These are phyloP conservation scores for Macrocybe gigantea DNA, from an alignment of 768 basidiomycete species.

Conservation along the genomic window DNA sequence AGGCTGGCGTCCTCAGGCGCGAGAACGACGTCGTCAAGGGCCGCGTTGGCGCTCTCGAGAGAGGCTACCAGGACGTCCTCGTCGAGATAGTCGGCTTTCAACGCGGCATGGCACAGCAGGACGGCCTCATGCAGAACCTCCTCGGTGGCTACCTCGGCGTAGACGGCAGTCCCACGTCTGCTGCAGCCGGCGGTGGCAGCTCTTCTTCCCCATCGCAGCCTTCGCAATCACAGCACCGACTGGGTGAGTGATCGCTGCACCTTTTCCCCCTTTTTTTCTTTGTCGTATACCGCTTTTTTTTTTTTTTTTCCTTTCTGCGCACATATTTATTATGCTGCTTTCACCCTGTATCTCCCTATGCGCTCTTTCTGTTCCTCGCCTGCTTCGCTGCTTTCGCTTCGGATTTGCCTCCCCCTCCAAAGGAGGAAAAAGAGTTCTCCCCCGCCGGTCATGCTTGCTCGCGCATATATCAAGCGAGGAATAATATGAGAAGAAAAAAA, in stretches of 20 bases:
- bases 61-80: slow-evolving; percentile 31
- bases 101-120: slow-evolving; percentile 74
- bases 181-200: too few species aligned
- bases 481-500: too few species aligned
- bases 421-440: too few species aligned
- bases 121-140: slow-evolving; percentile 74
- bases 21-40: slow-evolving; percentile 19
- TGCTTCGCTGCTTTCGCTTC: too few species aligned
- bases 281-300: not conserved
- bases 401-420: too few species aligned
- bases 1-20: not conserved
- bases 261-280: slow-evolving; percentile 7
- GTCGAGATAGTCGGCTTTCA: slow-evolving; percentile 33
- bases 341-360: too few species aligned
- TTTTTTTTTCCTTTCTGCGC: not conserved
- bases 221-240: not conserved
- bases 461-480: too few species aligned
- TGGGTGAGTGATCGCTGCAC: slow-evolving; percentile 2
- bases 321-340: not conserved
- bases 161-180: slow-evolving; percentile 34
- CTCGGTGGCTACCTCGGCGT: slow-evolving; percentile 76
- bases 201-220: not conserved
- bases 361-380: too few species aligned
- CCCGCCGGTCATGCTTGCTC: too few species aligned
- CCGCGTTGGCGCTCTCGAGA: slow-evolving; percentile 29